Evolutionary conservation across 768 basidiomycete species (phyloP), one percentile per base, ranked within the genome.

Genomic region (Psilocybe sp.): DNA sequence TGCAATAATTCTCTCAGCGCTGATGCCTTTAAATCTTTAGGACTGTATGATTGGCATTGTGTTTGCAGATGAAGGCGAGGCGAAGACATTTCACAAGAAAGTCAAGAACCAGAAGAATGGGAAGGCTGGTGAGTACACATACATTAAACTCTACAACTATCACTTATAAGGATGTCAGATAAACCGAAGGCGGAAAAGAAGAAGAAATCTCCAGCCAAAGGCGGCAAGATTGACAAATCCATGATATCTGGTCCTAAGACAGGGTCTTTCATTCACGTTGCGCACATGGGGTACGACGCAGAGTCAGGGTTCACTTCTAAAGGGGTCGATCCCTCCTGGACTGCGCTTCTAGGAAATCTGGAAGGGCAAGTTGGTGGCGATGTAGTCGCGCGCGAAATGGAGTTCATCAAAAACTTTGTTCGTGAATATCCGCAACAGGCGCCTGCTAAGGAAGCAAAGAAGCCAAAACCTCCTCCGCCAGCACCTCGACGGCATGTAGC

Each of bases 261-360:
- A 1, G 85, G 85, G 12, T 87, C 87, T 7, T 98, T 98, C 73
- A 78, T 81, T 50, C 95, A 98, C 62, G 78, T 97, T 39, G 92
- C 89, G 0, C 95, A 98, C 64, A 96, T 99, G 89, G 95, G 94
- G 11, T 97, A 87, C 65, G 90, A 97, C 60, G 65, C 80, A 0
- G 84, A 96, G 56, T 80, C 84, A 19, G 96, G 96, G 2, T 98
- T 92, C 67, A 87, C 85, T 0, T 89, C 87, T 1, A 78, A 75
- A 13, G 90, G 90, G 46, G 89, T 99, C 5, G 96, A 99, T 66
- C 82, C 90, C 1, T 90, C 87, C 4, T 98, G 96, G 96, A 74
- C 81, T 40, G 72, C 81, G 1, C 68, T 98, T 49, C 74, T 98
- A 2, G 75, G 70, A 7, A 73, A 80, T 50, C 76, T 98, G 5